A percentile compares a stretch with the other conserved stretches of the same genome.
These are phyloP conservation scores for Bjerkandera adusta DNA, from an alignment of 1,284 basidiomycete genomes.

Conservation along the genomic window DNA sequence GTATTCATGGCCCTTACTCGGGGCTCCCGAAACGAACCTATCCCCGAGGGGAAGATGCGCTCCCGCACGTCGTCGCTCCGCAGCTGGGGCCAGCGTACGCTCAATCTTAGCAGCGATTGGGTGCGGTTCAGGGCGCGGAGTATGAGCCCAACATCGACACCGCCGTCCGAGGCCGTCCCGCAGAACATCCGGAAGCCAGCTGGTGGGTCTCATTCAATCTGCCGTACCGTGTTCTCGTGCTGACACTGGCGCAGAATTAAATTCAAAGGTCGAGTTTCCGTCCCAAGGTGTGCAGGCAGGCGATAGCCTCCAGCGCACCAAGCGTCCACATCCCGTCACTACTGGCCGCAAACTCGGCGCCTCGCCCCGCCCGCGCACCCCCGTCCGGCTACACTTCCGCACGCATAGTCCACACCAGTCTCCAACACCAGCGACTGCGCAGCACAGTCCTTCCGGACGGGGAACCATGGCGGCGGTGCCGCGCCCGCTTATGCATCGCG, in stretches of 20 bases:
- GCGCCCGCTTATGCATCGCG: constrained; percentile 40
- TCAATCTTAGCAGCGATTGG: constrained; percentile 58
- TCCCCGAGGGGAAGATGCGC: constrained; percentile 15
- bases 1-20: constrained; percentile 84
- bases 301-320: constrained; percentile 17
- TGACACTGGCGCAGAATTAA: constrained; percentile 4
- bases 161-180: background rate
- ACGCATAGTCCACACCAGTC: constrained; percentile 14
- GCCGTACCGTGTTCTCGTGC: background rate
- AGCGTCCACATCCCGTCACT: constrained; percentile 16
- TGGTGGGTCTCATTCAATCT: background rate
- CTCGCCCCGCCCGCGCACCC: constrained; percentile 18
- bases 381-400: constrained; percentile 20
- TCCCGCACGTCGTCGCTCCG: constrained; percentile 34
- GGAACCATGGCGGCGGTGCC: constrained; percentile 14
- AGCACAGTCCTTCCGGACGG: constrained; percentile 13
- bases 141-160: constrained; percentile 21
- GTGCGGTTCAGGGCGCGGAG: constrained; percentile 40
- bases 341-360: constrained; percentile 14
- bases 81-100: constrained; percentile 52
- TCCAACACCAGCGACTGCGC: constrained; percentile 7
- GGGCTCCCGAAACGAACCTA: constrained; percentile 56
- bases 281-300: constrained; percentile 17
- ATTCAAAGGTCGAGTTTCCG: constrained; percentile 23
- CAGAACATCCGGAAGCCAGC: background rate